Evolutionary conservation across 1,284 basidiomycete species (phyloP).

Genomic region (Omphalotus olearius): DNA sequence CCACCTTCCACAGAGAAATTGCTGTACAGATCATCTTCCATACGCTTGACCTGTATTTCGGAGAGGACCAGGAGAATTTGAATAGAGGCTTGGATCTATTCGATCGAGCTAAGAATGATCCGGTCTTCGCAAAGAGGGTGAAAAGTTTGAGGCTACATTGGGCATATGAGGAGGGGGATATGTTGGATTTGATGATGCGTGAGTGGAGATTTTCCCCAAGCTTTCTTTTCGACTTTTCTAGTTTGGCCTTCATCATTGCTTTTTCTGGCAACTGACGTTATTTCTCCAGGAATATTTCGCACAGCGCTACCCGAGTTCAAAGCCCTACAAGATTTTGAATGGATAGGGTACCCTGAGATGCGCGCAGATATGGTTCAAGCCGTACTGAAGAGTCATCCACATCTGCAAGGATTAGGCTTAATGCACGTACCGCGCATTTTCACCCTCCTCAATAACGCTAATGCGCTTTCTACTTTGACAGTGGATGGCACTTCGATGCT

Average conservation of each 20-base stretch:
- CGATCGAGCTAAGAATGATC: constrained; percentile 57
- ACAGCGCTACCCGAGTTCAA: constrained; percentile 57
- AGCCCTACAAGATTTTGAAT: constrained; percentile 58
- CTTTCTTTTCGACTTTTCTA: not conserved
- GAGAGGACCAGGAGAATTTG: constrained; percentile 55
- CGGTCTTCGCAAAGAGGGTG: constrained; percentile 51
- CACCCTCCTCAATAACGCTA: not conserved
- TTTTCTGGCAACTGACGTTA: not conserved
- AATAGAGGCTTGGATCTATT: constrained; percentile 60
- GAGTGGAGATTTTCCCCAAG: constrained; percentile 24
- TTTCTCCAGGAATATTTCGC: constrained; percentile 46
- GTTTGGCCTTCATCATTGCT: no score
- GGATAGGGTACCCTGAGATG: constrained; percentile 68
- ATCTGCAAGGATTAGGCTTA: constrained; percentile 51
- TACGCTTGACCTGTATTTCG: constrained; percentile 60
- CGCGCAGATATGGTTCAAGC: constrained; percentile 56
- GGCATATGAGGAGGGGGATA: constrained; percentile 63
- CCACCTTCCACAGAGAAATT: constrained; percentile 57
- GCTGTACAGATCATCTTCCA: constrained; percentile 59
- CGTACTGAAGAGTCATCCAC: constrained; percentile 46
- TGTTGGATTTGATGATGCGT: constrained; percentile 57
- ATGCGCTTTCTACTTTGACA: constrained; percentile 16
- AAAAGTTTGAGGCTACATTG: constrained; percentile 58
- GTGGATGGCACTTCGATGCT: constrained; percentile 66
- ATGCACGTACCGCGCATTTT: constrained; percentile 32